Conservation (phyloP, 768 basidiomycete species). For the Collybia sordida region DNA sequence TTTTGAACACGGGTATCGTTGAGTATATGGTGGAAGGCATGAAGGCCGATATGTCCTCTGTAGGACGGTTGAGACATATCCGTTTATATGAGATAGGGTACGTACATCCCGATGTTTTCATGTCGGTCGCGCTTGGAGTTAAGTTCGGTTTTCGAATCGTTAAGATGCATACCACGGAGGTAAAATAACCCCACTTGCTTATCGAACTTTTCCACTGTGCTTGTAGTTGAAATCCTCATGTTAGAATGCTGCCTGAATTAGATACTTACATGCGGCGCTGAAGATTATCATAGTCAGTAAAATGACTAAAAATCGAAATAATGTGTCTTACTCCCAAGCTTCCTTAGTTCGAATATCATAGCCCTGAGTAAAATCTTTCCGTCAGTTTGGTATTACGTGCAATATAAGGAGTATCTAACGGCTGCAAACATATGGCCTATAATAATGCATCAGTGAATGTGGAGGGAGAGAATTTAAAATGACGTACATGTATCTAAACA, state of each 20-base stretch:
- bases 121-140: conserved; percentile 76
- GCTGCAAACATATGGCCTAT: conserved; percentile 79
- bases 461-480: neutral
- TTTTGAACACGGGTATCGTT: conserved; percentile 64
- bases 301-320: neutral
- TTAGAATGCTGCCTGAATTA: neutral
- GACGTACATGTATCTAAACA: conserved; percentile 82
- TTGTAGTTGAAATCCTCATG: neutral
- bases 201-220: conserved; percentile 63
- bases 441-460: neutral
- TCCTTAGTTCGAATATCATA: conserved; percentile 77
- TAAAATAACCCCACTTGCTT: conserved; percentile 68
- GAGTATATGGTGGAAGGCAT: conserved; percentile 64
- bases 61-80: neutral
- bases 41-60: conserved; percentile 69
- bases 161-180: conserved; percentile 82
- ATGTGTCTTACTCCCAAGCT: conserved; percentile 63
- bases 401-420: conserved; percentile 33
- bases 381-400: neutral
- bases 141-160: conserved; percentile 72
- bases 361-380: conserved; percentile 41
- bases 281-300: neutral
- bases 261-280: conserved; percentile 23
- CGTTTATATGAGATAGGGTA: conserved; percentile 8
- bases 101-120: conserved; percentile 82